Evolutionary conservation across 2,329 filamentous ascomycete genomes (phyloP).

Genomic region (Ophiostoma sp.): DNA sequence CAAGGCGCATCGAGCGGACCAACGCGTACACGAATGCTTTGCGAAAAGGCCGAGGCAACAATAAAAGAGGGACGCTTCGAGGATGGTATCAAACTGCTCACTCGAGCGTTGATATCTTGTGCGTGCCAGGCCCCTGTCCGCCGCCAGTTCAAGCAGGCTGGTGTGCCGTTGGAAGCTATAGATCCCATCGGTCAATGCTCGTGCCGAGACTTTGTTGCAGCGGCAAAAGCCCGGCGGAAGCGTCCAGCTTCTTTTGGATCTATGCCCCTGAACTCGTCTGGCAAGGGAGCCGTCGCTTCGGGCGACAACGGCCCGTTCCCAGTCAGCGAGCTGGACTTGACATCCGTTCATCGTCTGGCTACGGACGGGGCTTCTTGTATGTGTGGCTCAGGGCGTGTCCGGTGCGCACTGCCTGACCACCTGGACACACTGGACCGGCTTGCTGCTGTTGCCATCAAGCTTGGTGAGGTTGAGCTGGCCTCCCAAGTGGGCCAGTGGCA

Average conservation of each 20-base stretch:
- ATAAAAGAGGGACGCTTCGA: neutral
- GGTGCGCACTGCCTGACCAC: constrained; percentile 21
- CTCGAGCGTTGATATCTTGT: constrained; percentile 21
- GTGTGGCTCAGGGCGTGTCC: constrained; percentile 24
- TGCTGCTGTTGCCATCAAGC: neutral
- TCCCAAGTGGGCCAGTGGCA: constrained; percentile 19
- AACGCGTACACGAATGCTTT: neutral
- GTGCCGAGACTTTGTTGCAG: constrained; percentile 26
- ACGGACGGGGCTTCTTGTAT: constrained; percentile 8
- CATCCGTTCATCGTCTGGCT: constrained; percentile 20
- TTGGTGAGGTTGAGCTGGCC: constrained; percentile 6
- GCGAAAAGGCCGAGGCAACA: constrained; percentile 1
- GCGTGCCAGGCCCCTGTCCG: constrained; percentile 16
- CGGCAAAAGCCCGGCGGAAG: constrained; percentile 16
- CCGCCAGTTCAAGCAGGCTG: constrained; percentile 17
- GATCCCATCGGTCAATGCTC: constrained; percentile 23
- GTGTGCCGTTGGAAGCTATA: constrained; percentile 17
- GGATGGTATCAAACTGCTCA: neutral
- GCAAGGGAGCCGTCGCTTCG: too few species aligned
- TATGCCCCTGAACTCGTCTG: too few species aligned
- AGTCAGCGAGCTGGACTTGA: constrained; percentile 23
- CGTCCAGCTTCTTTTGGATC: too few species aligned
- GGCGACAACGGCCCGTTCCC: constrained; percentile 3
- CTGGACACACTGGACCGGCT: constrained; percentile 19
- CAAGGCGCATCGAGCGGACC: neutral